These are phyloP conservation scores for Pythium brachiatum DNA, from an alignment of 352 stramenopile genomes.

Conservation along the genomic window DNA sequence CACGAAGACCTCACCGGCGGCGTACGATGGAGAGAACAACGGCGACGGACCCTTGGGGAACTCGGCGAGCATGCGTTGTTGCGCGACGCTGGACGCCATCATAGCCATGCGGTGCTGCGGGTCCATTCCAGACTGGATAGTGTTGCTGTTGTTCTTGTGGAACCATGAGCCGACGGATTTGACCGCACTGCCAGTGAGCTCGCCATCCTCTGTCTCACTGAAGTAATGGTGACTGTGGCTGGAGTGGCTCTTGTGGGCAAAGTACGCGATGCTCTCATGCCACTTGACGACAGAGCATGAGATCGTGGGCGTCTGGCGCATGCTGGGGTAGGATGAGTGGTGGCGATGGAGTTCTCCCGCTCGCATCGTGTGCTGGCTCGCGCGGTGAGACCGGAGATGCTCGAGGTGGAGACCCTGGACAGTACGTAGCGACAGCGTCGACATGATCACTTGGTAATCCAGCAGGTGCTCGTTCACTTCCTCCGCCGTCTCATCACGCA, in stretches of 20 bases:
- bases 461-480: slow-evolving; percentile 44
- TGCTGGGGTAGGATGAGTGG: not conserved
- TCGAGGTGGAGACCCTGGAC: slow-evolving; percentile 38
- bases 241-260: slow-evolving; percentile 45
- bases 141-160: slow-evolving; percentile 19
- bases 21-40: slow-evolving; percentile 45
- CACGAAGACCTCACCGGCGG: slow-evolving; percentile 58
- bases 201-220: slow-evolving; percentile 23
- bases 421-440: slow-evolving; percentile 44
- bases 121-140: not conserved
- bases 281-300: slow-evolving; percentile 48
- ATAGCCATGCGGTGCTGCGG: slow-evolving; percentile 8
- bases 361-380: slow-evolving; percentile 3
- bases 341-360: not conserved
- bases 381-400: slow-evolving; percentile 19
- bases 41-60: slow-evolving; percentile 30
- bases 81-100: not conserved
- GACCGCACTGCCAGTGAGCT: not conserved
- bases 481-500: slow-evolving; percentile 31
- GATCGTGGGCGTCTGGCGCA: slow-evolving; percentile 18
- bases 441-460: slow-evolving; percentile 72
- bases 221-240: slow-evolving; percentile 13
- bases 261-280: slow-evolving; percentile 55
- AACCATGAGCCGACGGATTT: slow-evolving; percentile 16
- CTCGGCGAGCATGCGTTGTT: slow-evolving; percentile 22